Conservation (phyloP, 2,329 filamentous ascomycete genomes). For the Sarocladium strictum region DNA sequence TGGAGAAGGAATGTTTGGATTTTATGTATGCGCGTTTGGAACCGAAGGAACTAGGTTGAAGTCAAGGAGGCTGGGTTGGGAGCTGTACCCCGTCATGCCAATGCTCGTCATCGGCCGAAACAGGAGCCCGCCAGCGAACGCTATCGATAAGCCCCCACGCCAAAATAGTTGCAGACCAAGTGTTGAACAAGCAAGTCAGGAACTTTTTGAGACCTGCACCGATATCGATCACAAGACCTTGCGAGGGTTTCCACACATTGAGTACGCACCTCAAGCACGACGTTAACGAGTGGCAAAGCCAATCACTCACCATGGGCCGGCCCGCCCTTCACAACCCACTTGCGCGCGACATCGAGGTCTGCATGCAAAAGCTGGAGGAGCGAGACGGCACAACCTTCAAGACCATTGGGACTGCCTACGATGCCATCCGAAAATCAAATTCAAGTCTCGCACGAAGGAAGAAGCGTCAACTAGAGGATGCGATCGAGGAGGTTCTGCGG, state of each 20-base stretch:
- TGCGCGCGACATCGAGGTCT: constrained; percentile 70
- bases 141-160: constrained; percentile 5
- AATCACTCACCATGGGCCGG: constrained; percentile 21
- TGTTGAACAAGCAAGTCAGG: too few species aligned
- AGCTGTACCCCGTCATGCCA: background rate
- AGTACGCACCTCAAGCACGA: too few species aligned
- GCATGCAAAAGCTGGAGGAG: constrained; percentile 71
- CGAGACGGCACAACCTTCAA: constrained; percentile 41
- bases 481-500: constrained; percentile 74
- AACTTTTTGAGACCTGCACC: too few species aligned
- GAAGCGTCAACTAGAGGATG: constrained; percentile 75
- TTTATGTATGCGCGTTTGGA: too few species aligned
- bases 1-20: background rate
- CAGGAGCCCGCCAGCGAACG: background rate
- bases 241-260: too few species aligned
- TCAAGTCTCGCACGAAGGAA: constrained; percentile 78
- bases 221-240: too few species aligned
- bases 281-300: background rate
- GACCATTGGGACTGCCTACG: constrained; percentile 61
- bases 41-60: background rate
- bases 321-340: constrained; percentile 44
- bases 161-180: constrained; percentile 3
- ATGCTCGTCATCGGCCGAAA: constrained; percentile 8
- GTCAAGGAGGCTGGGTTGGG: background rate
- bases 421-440: constrained; percentile 77